Evolutionary conservation across 2,329 filamentous ascomycete species (phyloP), one percentile per base, ranked within the genome.

Genomic region (Polytolypa hystricis): DNA sequence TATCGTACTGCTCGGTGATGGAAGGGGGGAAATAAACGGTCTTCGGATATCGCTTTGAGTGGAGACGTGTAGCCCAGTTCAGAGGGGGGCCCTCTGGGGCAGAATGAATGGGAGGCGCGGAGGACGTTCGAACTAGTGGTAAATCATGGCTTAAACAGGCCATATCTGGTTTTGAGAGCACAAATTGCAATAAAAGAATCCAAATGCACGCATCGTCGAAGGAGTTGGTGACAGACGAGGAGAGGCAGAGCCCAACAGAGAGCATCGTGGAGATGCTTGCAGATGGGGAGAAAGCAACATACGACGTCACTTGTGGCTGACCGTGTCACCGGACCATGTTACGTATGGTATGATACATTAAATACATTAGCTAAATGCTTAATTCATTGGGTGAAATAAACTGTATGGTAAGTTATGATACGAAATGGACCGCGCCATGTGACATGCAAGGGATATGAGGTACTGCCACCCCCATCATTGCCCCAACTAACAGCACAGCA

Each of bases 271-370:
- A n/a, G n/a, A n/a, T n/a, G n/a, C n/a, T n/a, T 25, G 31, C 16
- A 17, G 19, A 10, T 25, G 12, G 16, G 15, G 20, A 5, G 11
- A 14, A 23, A 10, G 19, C 8, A 11, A 20, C 33, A 9, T 12
- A 7, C 28, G 35, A 37, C 28, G 35, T 37, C 35, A 37, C 35
- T 29, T 20, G 35, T 37, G 35, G 35, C 35, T 37, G 35, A 31
- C 7, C 11, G 10, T 23, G 27, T 30, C 35, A 31, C 28, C 9
- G 16, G 27, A 21, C 16, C 6, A n/a, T 25, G 21, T 25, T 25
- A 7, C n/a, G 21, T 25, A 25, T 25, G 7, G 21, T 25, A 7
- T 25, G 7, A 25, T n/a, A 25, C 7, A 25, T 25, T 7, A n/a
- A 7, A n/a, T n/a, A 25, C 21, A 25, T 25, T 25, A n/a, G 21